These are phyloP conservation scores for Paecilomyces sp. DNA, from an alignment of 2,329 filamentous ascomycete species.

Conservation along the genomic window DNA sequence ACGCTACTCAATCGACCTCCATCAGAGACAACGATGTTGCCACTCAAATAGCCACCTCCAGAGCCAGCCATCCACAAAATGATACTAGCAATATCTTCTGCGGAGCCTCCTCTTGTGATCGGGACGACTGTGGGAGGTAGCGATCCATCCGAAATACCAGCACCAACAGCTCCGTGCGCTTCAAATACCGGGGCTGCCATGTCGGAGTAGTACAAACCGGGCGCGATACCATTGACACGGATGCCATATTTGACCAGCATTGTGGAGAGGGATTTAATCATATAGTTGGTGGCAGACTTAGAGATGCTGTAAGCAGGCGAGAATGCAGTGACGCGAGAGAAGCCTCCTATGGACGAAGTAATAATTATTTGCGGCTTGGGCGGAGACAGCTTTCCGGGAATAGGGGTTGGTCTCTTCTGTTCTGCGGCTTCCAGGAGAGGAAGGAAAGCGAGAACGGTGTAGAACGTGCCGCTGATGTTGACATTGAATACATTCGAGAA, in stretches of 20 bases:
- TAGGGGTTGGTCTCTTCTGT: slow-evolving; percentile 25
- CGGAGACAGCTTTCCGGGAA: slow-evolving; percentile 19
- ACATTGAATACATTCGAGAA: slow-evolving; percentile 29
- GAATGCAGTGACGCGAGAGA: slow-evolving; percentile 27
- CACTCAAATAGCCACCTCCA: slow-evolving; percentile 61
- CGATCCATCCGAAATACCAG: slow-evolving; percentile 30
- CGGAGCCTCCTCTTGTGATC: slow-evolving; percentile 52
- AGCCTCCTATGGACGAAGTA: slow-evolving; percentile 42
- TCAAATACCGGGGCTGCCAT: slow-evolving; percentile 49
- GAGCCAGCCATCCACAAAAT: slow-evolving; percentile 59
- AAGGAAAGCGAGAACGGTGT: slow-evolving; percentile 35
- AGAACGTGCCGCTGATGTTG: slow-evolving; percentile 34
- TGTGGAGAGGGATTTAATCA: slow-evolving; percentile 45
- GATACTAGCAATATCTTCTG: slow-evolving; percentile 58
- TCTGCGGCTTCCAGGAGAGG: slow-evolving; percentile 37
- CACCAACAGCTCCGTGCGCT: slow-evolving; percentile 25
- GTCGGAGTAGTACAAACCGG: slow-evolving; percentile 54
- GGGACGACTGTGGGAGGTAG: slow-evolving; percentile 45
- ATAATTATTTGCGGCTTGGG: slow-evolving; percentile 40
- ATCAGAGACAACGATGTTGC: slow-evolving; percentile 55
- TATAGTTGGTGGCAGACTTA: slow-evolving; percentile 42
- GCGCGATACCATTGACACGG: slow-evolving; percentile 44
- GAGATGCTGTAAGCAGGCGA: slow-evolving; percentile 40
- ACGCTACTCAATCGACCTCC: slow-evolving; percentile 49
- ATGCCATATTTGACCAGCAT: slow-evolving; percentile 34